A percentile compares a stretch with the other conserved stretches of the same genome.
These are phyloP conservation scores for Scolecobasidium constrictum DNA, from an alignment of 2,329 filamentous ascomycete genomes.

Conservation along the genomic window DNA sequence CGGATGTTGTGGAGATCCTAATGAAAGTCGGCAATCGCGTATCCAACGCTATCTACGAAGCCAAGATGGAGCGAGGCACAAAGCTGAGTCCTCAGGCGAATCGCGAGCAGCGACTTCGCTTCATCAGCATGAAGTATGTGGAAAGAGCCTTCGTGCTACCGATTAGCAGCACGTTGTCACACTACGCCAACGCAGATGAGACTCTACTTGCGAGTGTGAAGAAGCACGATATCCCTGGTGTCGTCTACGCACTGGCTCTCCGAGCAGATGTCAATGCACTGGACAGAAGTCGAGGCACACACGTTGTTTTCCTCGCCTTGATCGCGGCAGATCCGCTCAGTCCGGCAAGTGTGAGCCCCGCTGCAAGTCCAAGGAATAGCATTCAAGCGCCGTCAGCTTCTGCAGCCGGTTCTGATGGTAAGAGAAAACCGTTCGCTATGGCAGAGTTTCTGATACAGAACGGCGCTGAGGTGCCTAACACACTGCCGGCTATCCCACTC, in stretches of 20 bases:
- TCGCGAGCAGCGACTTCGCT: constrained; percentile 82
- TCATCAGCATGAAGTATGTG: constrained; percentile 92
- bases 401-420: constrained; percentile 16
- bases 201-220: constrained; percentile 87
- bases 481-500: constrained; percentile 67
- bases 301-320: constrained; percentile 81
- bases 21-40: constrained; percentile 86
- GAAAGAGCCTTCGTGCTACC: constrained; percentile 73
- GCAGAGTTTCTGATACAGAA: constrained; percentile 91
- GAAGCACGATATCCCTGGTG: constrained; percentile 87
- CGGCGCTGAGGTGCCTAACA: constrained; percentile 69
- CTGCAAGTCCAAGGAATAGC: background rate
- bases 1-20: constrained; percentile 90
- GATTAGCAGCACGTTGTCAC: constrained; percentile 62
- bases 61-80: constrained; percentile 54
- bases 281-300: constrained; percentile 80
- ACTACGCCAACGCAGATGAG: constrained; percentile 72
- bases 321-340: constrained; percentile 85
- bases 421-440: constrained; percentile 59
- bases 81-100: constrained; percentile 72
- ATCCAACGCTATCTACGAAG: constrained; percentile 96
- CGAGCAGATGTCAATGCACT: constrained; percentile 76
- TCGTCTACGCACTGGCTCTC: constrained; percentile 81
- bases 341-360: constrained; percentile 36
- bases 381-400: constrained; percentile 26